Evolutionary conservation across 2,329 filamentous ascomycete species (phyloP).

Genomic region (Niveomyces coronatus): DNA sequence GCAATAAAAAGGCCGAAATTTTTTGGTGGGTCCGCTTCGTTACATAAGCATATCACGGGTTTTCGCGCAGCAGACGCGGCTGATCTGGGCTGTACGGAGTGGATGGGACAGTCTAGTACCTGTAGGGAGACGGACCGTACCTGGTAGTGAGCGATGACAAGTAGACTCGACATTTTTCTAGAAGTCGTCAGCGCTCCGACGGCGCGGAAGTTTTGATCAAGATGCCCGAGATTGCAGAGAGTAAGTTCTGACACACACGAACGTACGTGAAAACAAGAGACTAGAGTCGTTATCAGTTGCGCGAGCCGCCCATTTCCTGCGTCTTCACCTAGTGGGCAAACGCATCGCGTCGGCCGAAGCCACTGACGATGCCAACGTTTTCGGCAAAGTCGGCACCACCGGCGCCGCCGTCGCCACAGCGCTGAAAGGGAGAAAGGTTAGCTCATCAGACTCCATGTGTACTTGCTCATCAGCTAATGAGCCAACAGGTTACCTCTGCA

Average conservation of each 20-base stretch:
- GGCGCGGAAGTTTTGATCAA: conserved; percentile 10
- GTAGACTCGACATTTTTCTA: neutral
- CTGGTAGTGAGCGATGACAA: neutral
- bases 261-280: conserved; percentile 7
- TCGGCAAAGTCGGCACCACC: conserved; percentile 80
- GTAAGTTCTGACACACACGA: conserved; percentile 20
- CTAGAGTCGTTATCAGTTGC: conserved; percentile 56
- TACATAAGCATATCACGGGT: conserved; percentile 21
- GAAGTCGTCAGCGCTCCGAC: neutral
- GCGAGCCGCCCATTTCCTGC: conserved; percentile 76
- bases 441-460: neutral
- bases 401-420: conserved; percentile 63
- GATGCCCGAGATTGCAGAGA: conserved; percentile 57
- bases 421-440: conserved; percentile 63
- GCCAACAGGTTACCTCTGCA: conserved; percentile 43
- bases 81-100: neutral
- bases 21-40: conserved; percentile 10
- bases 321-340: conserved; percentile 74
- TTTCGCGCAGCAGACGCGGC: conserved; percentile 20
- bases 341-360: conserved; percentile 60
- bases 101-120: too few relatives aligned
- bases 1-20: conserved; percentile 14
- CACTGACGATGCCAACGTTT: conserved; percentile 74
- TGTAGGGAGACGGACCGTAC: neutral
- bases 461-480: conserved; percentile 3